phyloP scores from a whole-genome alignment of 257 asterid genomes.

The Orobanche coerulescens region DNA sequence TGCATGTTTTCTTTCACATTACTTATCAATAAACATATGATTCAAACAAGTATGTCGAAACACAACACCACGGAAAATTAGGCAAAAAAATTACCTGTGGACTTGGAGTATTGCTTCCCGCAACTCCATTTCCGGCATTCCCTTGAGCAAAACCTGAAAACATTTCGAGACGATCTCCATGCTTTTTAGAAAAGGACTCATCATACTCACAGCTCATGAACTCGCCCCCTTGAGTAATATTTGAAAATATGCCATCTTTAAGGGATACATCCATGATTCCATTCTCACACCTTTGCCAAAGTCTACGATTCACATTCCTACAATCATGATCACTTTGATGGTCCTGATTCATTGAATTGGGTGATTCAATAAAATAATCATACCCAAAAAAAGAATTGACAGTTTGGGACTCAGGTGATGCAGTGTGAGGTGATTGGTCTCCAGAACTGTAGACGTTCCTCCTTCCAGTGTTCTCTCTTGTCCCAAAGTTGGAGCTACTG shows the following conservation, averaged over 20 bases:
- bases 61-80: not conserved
- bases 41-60: constrained; percentile 13
- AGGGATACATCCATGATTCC: constrained; percentile 65
- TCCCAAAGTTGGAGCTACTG: constrained; percentile 42
- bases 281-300: constrained; percentile 57
- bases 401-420: constrained; percentile 85
- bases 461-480: constrained; percentile 37
- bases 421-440: constrained; percentile 43
- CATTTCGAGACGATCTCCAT: constrained; percentile 31
- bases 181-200: constrained; percentile 32
- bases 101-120: constrained; percentile 60
- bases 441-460: constrained; percentile 35
- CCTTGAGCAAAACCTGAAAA: constrained; percentile 62
- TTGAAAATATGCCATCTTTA: constrained; percentile 76
- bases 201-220: constrained; percentile 33
- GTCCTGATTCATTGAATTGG: constrained; percentile 46
- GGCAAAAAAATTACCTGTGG: constrained; percentile 47
- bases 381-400: constrained; percentile 48
- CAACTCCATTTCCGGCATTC: constrained; percentile 27
- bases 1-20: not conserved
- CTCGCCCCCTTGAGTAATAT: constrained; percentile 32
- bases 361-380: constrained; percentile 54
- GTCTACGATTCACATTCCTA: constrained; percentile 66
- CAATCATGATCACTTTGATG: constrained; percentile 29
- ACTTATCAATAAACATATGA: not conserved